A percentile compares a stretch with the other conserved stretches of the same genome.
Evolutionary conservation across 1,284 basidiomycete species (phyloP).

Genomic region (Irpex sp.): DNA sequence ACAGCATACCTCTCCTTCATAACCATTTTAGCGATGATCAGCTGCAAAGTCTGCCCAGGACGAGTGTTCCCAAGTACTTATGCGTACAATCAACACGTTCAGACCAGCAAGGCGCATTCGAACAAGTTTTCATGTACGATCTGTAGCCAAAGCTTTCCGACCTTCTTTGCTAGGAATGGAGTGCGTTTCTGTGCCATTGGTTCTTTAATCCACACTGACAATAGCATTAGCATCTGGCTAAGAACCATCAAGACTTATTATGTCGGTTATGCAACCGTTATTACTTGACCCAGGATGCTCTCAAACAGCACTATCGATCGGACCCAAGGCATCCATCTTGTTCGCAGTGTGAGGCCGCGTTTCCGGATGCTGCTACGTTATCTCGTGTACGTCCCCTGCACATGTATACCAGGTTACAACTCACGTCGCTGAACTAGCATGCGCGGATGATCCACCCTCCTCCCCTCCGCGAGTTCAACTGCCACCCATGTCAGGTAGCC

Average conservation of each 20-base stretch:
- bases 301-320: conserved; percentile 12
- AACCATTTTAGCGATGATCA: conserved; percentile 1
- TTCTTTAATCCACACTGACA: not conserved
- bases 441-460: not conserved
- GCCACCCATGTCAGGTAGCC: conserved; percentile 1
- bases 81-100: conserved; percentile 10
- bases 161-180: conserved; percentile 6
- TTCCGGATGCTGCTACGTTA: conserved; percentile 5
- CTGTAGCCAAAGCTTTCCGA: conserved; percentile 10
- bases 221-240: conserved; percentile 4
- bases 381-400: conserved; percentile 2
- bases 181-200: conserved; percentile 1
- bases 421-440: not conserved
- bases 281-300: conserved; percentile 6
- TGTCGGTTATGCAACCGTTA: conserved; percentile 14
- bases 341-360: conserved; percentile 8
- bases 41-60: conserved; percentile 11
- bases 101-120: conserved; percentile 4
- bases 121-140: conserved; percentile 7
- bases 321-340: conserved; percentile 12
- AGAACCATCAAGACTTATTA: conserved; percentile 8
- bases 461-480: not conserved
- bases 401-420: not conserved
- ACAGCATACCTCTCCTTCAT: not conserved
- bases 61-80: conserved; percentile 4